Evolutionary conservation across 208 protist genomes (phyloP), one percentile per base, ranked within the genome.

Genomic region (Leptomonas seymouri): DNA sequence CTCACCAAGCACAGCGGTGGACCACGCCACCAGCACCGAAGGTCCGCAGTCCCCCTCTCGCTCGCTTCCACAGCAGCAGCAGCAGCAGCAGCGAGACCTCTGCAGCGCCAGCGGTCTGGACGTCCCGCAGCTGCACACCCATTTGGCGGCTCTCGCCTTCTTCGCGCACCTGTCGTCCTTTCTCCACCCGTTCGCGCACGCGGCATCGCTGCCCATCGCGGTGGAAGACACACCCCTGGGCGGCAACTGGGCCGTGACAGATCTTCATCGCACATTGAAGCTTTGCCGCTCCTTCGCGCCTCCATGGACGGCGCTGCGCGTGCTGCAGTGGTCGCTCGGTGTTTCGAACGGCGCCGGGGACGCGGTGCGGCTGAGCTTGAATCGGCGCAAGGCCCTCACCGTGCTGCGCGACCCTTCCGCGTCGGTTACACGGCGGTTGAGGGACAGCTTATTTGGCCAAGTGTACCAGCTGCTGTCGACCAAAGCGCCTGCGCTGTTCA

Each of bases 401-500:
- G 71, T 89, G 27, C 65, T 89, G 61, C 82, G 82, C 34, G 83
- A 93, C 63, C 54, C 59, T 21, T 65, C 55, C 42, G 74, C 68
- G 34, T 67, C 78, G 2, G 54, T 73, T n/a, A n/a, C 41, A 6
- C 78, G 79, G 27, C 81, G 86, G 21, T 51, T 95, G 45, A 76
- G 74, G 8, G 85, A 83, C 55, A 94, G 86, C 46, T 79, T 97
- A 21, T 97, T 97, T 73, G 94, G 94, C 0, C 94, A 97, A 67
- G 74, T 97, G 12, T 89, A 87, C 72, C 80, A 79, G 14, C 89
- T 97, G 3, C 71, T 97, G 11, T 59, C 65, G 21, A 60, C 69
- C 9, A 94, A 93, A 67, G 49, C 69, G 25, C 34, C 74, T 6
- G 61, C 57, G 36, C 63, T 96, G n/a, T 97, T 94, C 68, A 73